Evolutionary conservation across 2,329 filamentous ascomycete genomes (phyloP), one percentile per base, ranked within the genome.

Genomic region (Talaromyces funiculosus): DNA sequence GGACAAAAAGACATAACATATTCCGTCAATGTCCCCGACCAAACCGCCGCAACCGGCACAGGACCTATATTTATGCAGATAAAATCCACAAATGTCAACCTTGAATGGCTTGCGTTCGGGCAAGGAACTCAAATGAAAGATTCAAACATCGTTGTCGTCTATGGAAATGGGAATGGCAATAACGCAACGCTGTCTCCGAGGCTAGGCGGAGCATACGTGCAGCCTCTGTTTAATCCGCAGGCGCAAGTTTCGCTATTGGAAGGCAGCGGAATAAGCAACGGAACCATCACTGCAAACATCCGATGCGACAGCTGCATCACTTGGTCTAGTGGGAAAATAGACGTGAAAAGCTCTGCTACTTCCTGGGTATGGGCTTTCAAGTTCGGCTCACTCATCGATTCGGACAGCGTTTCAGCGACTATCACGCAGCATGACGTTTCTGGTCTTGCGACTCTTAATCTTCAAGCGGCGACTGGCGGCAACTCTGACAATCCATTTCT

Each of bases 171-270:
- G 24, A 81, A 81, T 63, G 43, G 43, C 7, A 87, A 87, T 67
- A 87, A 87, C 67, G 78, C 88, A 24, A 88, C 86, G 0, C 68
- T 88, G 57, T 87, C 84, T 63, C 79, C 84, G 1, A 81, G 86
- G 22, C 66, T 70, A 3, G 83, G 80, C 31, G 73, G 67, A 0
- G 77, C 78, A 7, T 76, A 87, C 64, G 64, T 69, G 37, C 71
- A 76, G 74, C 86, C 86, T 0, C 51, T 71, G 26, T 80, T 82
- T 70, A 74, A 71, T 54, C 66, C 70, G 1, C 72, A 76, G 5
- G 74, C 76, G 24, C 72, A 78, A 33, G 70, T 87, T 22, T 76
- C 81, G 37, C 76, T 88, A 3, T 78, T 88, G 2, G 78, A 73
- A 0, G 85, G 86, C 53, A 87, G 83, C 49, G 86, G 85, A 38